Conservation (phyloP, 768 basidiomycete genomes). For the Boletus reticuloceps region DNA sequence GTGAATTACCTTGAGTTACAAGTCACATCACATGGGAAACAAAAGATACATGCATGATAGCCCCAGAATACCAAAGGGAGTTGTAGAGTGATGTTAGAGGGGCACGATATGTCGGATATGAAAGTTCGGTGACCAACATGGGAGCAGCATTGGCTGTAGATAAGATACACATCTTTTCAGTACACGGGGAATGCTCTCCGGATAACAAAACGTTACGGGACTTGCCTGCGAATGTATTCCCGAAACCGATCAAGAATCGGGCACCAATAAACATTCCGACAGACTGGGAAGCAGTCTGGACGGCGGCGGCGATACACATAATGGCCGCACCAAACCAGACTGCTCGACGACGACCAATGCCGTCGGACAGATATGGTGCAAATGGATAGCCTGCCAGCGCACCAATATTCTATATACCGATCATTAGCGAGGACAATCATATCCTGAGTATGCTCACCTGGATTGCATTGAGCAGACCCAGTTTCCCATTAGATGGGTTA, state of each 20-base stretch:
- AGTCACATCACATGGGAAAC: no score
- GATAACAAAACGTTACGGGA: neutral
- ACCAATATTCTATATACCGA: slow-evolving; percentile 60
- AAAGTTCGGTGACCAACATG: slow-evolving; percentile 81
- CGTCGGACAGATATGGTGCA: slow-evolving; percentile 69
- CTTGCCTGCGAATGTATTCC: slow-evolving; percentile 65
- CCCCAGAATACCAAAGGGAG: slow-evolving; percentile 83
- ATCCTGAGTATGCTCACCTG: slow-evolving; percentile 41
- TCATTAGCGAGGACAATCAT: neutral
- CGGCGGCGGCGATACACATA: slow-evolving; percentile 64
- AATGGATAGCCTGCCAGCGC: slow-evolving; percentile 65
- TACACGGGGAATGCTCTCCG: neutral
- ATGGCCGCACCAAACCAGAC: slow-evolving; percentile 69
- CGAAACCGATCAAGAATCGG: slow-evolving; percentile 76
- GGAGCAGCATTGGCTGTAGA: slow-evolving; percentile 67
- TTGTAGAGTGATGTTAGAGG: slow-evolving; percentile 78
- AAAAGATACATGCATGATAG: slow-evolving; percentile 56
- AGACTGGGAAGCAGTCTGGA: slow-evolving; percentile 69
- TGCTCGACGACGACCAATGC: slow-evolving; percentile 62
- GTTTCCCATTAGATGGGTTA: slow-evolving; percentile 52
- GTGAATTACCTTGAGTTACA: neutral
- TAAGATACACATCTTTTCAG: neutral
- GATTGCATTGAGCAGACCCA: slow-evolving; percentile 73
- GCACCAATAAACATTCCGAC: slow-evolving; percentile 81
- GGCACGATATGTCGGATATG: slow-evolving; percentile 81